Conservation (phyloP, 1,284 basidiomycete genomes). For the Rhizoctonia solani region DNA sequence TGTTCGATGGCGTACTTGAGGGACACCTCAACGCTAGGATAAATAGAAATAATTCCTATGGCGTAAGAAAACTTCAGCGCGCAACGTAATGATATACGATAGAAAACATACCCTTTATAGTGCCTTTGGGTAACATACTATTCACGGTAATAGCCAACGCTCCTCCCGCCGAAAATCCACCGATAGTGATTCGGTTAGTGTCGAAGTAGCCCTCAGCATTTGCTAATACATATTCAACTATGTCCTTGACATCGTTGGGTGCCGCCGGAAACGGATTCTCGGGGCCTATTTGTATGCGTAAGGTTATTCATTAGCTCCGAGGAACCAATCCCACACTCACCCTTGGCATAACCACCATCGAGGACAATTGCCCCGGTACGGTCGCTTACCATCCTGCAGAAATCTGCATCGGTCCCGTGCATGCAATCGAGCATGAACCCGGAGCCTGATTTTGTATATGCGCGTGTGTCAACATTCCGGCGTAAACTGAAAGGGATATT, state of each 20-base stretch:
- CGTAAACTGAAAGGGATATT: too few species aligned
- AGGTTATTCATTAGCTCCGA: background rate
- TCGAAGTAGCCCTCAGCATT: constrained; percentile 28
- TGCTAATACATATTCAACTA: background rate
- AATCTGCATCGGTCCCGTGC: constrained; percentile 25
- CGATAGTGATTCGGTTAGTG: constrained; percentile 13
- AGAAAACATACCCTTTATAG: background rate
- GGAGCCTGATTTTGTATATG: background rate
- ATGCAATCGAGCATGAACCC: constrained; percentile 11
- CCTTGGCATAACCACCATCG: constrained; percentile 26
- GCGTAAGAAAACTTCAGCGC: background rate
- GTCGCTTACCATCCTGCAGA: background rate
- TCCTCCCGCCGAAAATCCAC: constrained; percentile 26
- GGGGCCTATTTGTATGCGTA: background rate
- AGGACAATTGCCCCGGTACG: constrained; percentile 8
- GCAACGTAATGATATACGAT: background rate
- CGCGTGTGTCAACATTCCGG: background rate
- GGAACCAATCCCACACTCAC: background rate
- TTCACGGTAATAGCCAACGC: background rate
- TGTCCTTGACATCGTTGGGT: constrained; percentile 7
- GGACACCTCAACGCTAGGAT: background rate
- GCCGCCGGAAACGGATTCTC: constrained; percentile 32
- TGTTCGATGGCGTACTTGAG: background rate
- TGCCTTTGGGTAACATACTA: background rate
- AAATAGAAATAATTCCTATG: background rate